Evolutionary conservation across 1,284 basidiomycete species (phyloP), one percentile per base, ranked within the genome.

Genomic region (Tilletia indica): DNA sequence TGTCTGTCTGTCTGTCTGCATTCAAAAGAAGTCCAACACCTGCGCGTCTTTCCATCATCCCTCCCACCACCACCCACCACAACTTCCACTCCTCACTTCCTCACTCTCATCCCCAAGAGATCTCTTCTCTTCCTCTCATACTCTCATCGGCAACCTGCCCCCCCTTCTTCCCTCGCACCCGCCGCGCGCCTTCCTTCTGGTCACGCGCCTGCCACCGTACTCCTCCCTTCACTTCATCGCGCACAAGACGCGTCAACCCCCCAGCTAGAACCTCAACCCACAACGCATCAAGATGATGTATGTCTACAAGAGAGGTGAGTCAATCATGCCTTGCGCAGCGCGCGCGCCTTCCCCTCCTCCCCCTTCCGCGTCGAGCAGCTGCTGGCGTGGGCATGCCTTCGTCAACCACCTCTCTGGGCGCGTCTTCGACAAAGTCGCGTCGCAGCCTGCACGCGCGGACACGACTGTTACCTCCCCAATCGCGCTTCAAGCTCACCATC

Each of bases 261-360:
- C 58, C 34, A 16, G 12, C 36, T 11, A 31, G 19, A 9, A 6
- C n/a, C 14, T 11, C 31, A n/a, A 36, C 36, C 12, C 34, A 25
- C 25, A 31, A 63, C 25, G 8, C 58, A 34, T 63, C 67, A 51
- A 51, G 36, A 68, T 63, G 61, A 70, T 70, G 61, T 70, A 70
- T 45, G 69, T 70, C 61, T 70, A 70, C 69, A 70, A 70, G 63
- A 47, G 69, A 70, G 64, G 64, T 67, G 38, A 67, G 64, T 42
- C 19, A 6, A n/a, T 8, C 42, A 45, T 45, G 9, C 9, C 42
- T 14, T 45, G 3, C 42, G 42, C 42, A 45, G 14, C 42, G 42
- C 42, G 42, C 42, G 25, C 42, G 6, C 42, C 51, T 54, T 19
- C 51, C 51, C 64, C 16, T 21, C 21, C 45, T 42, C 42, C 45